Base-by-base conservation (phyloP, 805 yeast genomes). In the Wickerhamiella cacticola region DNA sequence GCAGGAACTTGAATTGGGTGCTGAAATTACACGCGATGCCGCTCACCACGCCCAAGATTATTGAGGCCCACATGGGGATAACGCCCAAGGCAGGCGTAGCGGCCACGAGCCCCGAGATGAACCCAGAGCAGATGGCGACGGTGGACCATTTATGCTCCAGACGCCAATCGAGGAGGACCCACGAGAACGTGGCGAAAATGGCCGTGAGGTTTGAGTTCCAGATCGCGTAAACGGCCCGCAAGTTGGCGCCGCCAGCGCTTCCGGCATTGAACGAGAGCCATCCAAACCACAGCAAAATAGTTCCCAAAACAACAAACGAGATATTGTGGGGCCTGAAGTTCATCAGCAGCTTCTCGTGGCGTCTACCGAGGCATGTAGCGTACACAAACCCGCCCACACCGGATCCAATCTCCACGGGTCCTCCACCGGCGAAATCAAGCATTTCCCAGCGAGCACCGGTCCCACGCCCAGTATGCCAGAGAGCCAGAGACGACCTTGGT, bases 211-310 rank as follows among this genome's bases (percentile, higher is more conserved):
- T 89, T 6, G 96, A 79, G 67, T 92, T 89, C 82, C 87, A 77
- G 63, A 88, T 80, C 21, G 96, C 88, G 61, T 87, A 87, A 12
- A 84, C 79, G 1, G 94, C 88, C 57, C 84, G 78, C 55, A 87
- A 65, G 44, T 83, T 79, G 6, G 96, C 95, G 40, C 82, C 79
- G 15, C 79, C 70, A 48, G 95, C 82, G 10, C 94, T 78, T 48
- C 89, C 92, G 18, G 96, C 94, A 63, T 89, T 92, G 75, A 89
- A 89, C 15, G 92, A 87, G 48, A 89, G 72, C 98, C 98, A 89
- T 5, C 97, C 97, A 59, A 85, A 80, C 82, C 95, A 92, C 54
- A 89, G 74, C 33, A 89, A 64, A 19, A 77, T 68, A 1, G 96
- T 88, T 40, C 97, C 97, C 56, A 89, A 67, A 15, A 94, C 84